Evolutionary conservation across 164 flowering plant species (phyloP).

Genomic region (Dillenia turbinata): DNA sequence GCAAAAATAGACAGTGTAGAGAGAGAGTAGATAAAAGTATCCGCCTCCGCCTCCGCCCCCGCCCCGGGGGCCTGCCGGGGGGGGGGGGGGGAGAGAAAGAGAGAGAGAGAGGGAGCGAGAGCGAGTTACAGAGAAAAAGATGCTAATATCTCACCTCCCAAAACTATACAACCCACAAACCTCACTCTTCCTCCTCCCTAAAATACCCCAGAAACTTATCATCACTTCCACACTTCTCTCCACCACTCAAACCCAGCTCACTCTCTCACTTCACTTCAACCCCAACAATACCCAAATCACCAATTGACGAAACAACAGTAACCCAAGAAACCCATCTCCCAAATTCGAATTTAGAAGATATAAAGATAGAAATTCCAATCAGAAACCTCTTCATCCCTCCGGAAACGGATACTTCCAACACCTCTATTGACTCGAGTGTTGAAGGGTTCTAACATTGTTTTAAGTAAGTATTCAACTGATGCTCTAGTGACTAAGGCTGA

Average conservation of each 20-base stretch:
- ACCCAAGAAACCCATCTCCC: conserved; percentile 2
- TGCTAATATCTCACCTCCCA: conserved; percentile 43
- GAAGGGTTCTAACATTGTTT: conserved; percentile 90
- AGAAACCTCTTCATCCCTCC: conserved; percentile 88
- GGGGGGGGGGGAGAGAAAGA: too few species aligned
- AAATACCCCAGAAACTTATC: conserved; percentile 6
- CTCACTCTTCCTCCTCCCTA: conserved; percentile 17
- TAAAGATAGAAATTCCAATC: conserved; percentile 10
- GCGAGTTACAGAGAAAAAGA: conserved; percentile 1
- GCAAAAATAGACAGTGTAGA: too few species aligned
- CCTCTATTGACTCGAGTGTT: conserved; percentile 46
- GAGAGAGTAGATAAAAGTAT: too few species aligned
- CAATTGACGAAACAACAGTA: not conserved
- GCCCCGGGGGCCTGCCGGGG: too few species aligned
- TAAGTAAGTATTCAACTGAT: conserved; percentile 72
- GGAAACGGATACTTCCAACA: conserved; percentile 45
- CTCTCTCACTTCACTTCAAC: conserved; percentile 12
- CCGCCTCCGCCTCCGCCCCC: too few species aligned
- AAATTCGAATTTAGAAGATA: conserved; percentile 6
- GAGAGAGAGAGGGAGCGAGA: too few species aligned
- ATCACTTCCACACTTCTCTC: conserved; percentile 14
- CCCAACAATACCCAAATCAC: not conserved
- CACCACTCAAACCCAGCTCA: conserved; percentile 19
- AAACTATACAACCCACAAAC: conserved; percentile 20
- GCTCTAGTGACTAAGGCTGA: conserved; percentile 72